A percentile compares a stretch with the other conserved stretches of the same genome.
Evolutionary conservation across 257 asterid genomes (phyloP).

Genomic region (Pogostemon cablin): DNA sequence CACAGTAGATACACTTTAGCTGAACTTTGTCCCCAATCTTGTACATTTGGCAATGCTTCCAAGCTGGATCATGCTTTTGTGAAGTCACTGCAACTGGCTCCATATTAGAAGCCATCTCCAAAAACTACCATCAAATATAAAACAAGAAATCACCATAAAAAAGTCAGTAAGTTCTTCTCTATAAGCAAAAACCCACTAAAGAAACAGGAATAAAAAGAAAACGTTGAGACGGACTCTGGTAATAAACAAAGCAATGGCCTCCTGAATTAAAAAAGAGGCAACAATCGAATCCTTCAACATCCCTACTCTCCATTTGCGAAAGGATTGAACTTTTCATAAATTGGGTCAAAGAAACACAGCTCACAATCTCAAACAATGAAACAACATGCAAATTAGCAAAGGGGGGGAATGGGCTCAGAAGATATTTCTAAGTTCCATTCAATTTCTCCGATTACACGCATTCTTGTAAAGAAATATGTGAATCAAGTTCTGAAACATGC

Average conservation of each 20-base stretch:
- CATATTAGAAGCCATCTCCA: constrained; percentile 58
- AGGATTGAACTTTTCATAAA: no score
- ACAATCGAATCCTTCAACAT: no score
- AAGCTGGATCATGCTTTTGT: constrained; percentile 96
- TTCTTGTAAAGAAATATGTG: constrained; percentile 19
- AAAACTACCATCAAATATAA: constrained; percentile 30
- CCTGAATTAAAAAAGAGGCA: neutral
- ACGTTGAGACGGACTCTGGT: neutral
- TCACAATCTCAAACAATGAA: constrained; percentile 4
- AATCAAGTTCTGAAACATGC: constrained; percentile 33
- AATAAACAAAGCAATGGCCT: constrained; percentile 15
- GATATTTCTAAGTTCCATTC: constrained; percentile 15
- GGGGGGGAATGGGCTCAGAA: constrained; percentile 24
- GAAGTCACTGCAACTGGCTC: constrained; percentile 85
- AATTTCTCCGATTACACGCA: constrained; percentile 11
- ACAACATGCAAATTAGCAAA: constrained; percentile 25
- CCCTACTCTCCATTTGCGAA: no score
- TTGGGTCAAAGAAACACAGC: neutral
- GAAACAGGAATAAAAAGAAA: neutral
- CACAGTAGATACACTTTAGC: constrained; percentile 88
- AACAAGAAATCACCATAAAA: constrained; percentile 16
- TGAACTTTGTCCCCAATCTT: constrained; percentile 82
- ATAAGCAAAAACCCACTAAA: neutral
- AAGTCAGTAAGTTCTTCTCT: constrained; percentile 11
- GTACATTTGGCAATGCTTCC: constrained; percentile 96